These are phyloP conservation scores for Macrolepiota dolichaula DNA, from an alignment of 768 basidiomycete species.

Conservation along the genomic window DNA sequence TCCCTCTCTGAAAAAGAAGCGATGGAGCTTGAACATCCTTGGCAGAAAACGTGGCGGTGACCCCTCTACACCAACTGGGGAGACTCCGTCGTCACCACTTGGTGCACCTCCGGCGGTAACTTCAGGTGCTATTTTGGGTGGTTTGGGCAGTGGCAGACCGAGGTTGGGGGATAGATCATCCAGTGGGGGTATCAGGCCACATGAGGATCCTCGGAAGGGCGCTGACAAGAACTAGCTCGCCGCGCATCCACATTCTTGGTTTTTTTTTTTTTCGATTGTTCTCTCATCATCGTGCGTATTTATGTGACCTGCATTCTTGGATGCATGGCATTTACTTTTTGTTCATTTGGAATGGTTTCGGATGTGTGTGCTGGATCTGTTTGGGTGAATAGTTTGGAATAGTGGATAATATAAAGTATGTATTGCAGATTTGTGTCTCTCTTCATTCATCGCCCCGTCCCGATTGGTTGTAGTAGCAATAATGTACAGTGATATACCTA, in stretches of 20 bases:
- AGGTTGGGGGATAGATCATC: neutral
- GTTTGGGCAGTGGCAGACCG: slow-evolving; percentile 11
- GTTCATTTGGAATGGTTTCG: neutral
- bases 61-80: slow-evolving; percentile 7
- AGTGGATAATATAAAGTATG: neutral
- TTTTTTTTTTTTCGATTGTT: neutral
- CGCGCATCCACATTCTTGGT: neutral
- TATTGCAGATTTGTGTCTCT: slow-evolving; percentile 15
- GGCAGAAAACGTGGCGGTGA: slow-evolving; percentile 1
- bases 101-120: slow-evolving; percentile 8
- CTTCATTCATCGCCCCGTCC: neutral
- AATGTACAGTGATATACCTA: neutral
- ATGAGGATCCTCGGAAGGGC: neutral
- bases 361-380: slow-evolving; percentile 6
- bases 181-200: neutral
- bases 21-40: slow-evolving; percentile 8
- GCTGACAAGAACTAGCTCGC: neutral
- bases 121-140: neutral
- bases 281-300: neutral
- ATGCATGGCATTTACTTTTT: neutral
- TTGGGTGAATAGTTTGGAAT: neutral
- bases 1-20: slow-evolving; percentile 11
- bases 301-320: neutral
- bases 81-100: neutral
- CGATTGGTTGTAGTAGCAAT: neutral